A percentile compares a stretch with the other conserved stretches of the same genome.
Evolutionary conservation across 2,329 filamentous ascomycete genomes (phyloP).

Genomic region (Didymella arachidicola): DNA sequence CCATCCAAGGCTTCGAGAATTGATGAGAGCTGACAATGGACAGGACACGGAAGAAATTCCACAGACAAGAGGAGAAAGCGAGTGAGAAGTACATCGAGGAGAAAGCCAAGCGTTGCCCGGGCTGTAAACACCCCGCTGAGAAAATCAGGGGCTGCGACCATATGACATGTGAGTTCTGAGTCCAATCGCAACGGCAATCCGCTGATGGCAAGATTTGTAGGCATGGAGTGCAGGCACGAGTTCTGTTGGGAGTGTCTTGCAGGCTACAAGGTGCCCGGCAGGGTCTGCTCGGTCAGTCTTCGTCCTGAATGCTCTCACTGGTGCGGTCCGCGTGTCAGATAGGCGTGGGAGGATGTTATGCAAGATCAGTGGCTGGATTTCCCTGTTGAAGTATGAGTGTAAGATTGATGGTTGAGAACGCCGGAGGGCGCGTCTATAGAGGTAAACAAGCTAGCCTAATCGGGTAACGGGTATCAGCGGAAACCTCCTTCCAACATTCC

Average conservation of each 20-base stretch:
- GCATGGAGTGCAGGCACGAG: conserved; percentile 48
- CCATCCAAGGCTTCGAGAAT: too few relatives aligned
- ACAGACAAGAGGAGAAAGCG: conserved; percentile 40
- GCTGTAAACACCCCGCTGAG: conserved; percentile 51
- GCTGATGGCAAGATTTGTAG: conserved; percentile 19
- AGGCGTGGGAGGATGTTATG: not conserved
- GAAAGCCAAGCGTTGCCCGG: conserved; percentile 51
- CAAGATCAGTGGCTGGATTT: not conserved
- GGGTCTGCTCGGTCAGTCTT: not conserved
- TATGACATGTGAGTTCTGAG: conserved; percentile 43
- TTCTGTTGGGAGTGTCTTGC: conserved; percentile 54
- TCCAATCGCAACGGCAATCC: not conserved
- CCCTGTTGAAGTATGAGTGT: too few relatives aligned
- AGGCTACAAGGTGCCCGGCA: conserved; percentile 25
- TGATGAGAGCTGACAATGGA: not conserved
- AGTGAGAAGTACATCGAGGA: conserved; percentile 40
- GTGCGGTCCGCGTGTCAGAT: not conserved
- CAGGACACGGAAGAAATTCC: conserved; percentile 35
- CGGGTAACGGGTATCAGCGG: too few relatives aligned
- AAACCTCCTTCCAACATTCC: too few relatives aligned
- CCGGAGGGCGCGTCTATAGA: too few relatives aligned
- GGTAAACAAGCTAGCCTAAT: too few relatives aligned
- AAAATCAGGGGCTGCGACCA: conserved; percentile 55
- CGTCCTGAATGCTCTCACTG: not conserved
- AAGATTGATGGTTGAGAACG: too few relatives aligned